Evolutionary conservation across 2,329 filamentous ascomycete species (phyloP), one percentile per base, ranked within the genome.

Genomic region (Didymella arachidicola): DNA sequence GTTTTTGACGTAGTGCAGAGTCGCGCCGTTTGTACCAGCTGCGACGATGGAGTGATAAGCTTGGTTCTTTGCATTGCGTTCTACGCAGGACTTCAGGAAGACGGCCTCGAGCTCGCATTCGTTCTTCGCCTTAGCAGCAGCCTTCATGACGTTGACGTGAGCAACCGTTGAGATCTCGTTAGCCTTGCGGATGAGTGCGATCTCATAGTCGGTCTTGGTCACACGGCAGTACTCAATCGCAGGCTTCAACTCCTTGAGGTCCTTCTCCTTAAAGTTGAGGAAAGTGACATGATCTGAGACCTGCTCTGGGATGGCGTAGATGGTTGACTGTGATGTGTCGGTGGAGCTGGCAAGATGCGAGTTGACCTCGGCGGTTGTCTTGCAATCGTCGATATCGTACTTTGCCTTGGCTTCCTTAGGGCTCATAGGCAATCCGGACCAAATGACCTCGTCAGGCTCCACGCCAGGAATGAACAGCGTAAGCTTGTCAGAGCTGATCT

Each of bases 391-490:
- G 43, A 82, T 73, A 50, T 82, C 79, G 67, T 79, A 98, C 63
- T 86, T 84, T 46, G 85, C 79, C 60, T 90, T 80, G 7, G 94
- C 94, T 72, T 97, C 90, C 41, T 90, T 84, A 32, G 84, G 79
- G 34, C 88, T 91, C 60, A 96, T 81, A 0, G 94, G 95, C 16
- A 98, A 84, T 12, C 95, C 95, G 27, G 90, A 91, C 94, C 94
- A 99, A 72, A 98, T 92, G 58, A 98, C 93, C 53, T 88, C 88
- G 42, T 95, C 91, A n/a, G 92, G 86, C 68, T 97, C 88, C 69
- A 93, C 86, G 16, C 93, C 91, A 2, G 95, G 94, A 69, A 99
- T 94, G 80, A 93, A 99, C 47, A 99, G 87, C 2, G 89, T 96
- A 39, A 93, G 86, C 68, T 87, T 87, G 64, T 87, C 84, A 46